Evolutionary conservation across 192 early-diverging fungal genomes (phyloP).

Genomic region (Linnemannia zychae): DNA sequence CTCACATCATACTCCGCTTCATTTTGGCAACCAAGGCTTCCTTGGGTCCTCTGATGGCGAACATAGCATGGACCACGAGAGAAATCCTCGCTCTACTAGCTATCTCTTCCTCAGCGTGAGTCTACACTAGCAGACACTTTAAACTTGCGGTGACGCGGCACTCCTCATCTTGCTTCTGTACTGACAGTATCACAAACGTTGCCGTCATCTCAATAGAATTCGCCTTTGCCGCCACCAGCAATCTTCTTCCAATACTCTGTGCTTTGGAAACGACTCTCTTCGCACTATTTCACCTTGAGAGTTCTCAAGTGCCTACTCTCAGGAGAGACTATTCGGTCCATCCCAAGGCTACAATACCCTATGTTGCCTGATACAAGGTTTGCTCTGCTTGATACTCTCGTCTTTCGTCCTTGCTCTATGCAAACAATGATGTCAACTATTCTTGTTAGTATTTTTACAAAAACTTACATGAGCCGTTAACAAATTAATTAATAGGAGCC

Average conservation of each 20-base stretch:
- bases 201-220: constrained; percentile 57
- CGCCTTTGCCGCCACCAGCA: constrained; percentile 77
- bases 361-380: constrained; percentile 80
- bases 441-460: neutral
- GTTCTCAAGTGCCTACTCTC: constrained; percentile 81
- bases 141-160: neutral
- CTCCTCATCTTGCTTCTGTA: neutral
- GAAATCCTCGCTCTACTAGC: constrained; percentile 47
- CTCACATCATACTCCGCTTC: neutral
- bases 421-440: neutral
- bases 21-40: neutral
- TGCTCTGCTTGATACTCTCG: neutral
- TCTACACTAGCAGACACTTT: neutral
- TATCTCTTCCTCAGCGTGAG: constrained; percentile 56
- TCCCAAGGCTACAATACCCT: constrained; percentile 84
- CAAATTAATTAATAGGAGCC: neutral
- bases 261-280: constrained; percentile 82
- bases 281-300: constrained; percentile 84
- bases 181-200: neutral
- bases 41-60: neutral
- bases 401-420: too few relatives aligned
- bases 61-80: constrained; percentile 13
- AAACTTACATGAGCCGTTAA: neutral
- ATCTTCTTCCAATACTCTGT: constrained; percentile 96
- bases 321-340: constrained; percentile 84